Evolutionary conservation across 2,329 filamentous ascomycete species (phyloP).

Genomic region (Trichophyton verrucosum): DNA sequence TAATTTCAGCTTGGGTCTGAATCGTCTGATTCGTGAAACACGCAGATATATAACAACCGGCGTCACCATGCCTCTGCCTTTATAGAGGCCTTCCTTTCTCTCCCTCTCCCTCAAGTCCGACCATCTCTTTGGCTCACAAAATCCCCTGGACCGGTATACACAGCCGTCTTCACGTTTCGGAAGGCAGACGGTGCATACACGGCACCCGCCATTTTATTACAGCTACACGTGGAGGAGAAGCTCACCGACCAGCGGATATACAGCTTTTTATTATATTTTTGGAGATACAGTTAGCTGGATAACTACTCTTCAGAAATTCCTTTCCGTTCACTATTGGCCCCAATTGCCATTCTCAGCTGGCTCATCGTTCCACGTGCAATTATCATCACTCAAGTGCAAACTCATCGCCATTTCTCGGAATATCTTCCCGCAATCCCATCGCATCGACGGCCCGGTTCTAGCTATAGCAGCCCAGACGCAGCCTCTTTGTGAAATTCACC

Average conservation of each 20-base stretch:
- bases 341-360: not conserved
- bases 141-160: not conserved
- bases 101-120: not conserved
- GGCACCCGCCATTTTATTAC: not conserved
- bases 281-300: not conserved
- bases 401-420: not conserved
- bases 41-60: not conserved
- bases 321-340: not conserved
- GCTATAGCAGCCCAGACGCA: not conserved
- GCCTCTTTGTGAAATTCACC: not conserved
- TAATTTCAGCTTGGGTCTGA: not conserved
- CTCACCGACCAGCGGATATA: not conserved
- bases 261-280: not conserved
- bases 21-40: not conserved
- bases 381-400: not conserved
- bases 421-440: not conserved
- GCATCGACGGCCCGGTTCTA: not conserved
- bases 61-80: not conserved
- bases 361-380: not conserved
- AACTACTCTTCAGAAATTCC: not conserved
- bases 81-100: not conserved
- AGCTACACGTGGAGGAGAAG: not conserved
- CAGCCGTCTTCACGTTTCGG: not conserved
- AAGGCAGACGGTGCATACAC: not conserved
- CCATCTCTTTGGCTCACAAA: not conserved